Percentiles rank a stretch among this genome's conserved stretches.
These are phyloP conservation scores for Gossypium anomalum DNA, from an alignment of 345 rosid species.

Conservation along the genomic window DNA sequence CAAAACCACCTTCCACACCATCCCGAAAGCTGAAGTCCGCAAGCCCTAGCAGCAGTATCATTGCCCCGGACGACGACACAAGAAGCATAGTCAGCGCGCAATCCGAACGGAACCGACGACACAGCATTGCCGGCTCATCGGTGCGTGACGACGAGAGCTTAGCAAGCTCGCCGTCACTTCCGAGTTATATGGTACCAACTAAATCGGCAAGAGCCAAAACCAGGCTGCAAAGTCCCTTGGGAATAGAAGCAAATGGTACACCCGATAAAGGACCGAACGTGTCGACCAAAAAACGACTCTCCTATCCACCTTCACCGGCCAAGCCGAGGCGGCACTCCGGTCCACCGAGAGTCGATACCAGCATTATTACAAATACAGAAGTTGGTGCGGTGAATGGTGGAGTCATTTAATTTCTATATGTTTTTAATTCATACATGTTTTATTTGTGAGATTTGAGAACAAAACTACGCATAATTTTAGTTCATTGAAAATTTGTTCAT, in stretches of 20 bases:
- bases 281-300: constrained; percentile 68
- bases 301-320: constrained; percentile 75
- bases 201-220: constrained; percentile 83
- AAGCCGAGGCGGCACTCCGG: constrained; percentile 71
- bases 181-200: constrained; percentile 95
- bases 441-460: not conserved
- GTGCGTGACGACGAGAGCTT: constrained; percentile 77
- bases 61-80: constrained; percentile 57
- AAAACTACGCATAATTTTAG: not conserved
- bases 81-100: constrained; percentile 67
- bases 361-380: constrained; percentile 26
- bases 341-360: constrained; percentile 66
- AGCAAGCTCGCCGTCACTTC: constrained; percentile 54
- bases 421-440: not conserved
- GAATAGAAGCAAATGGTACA: constrained; percentile 46
- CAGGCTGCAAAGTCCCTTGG: constrained; percentile 51
- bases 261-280: constrained; percentile 37
- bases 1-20: constrained; percentile 41
- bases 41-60: constrained; percentile 40
- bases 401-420: not conserved
- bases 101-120: constrained; percentile 59
- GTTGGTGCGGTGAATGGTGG: constrained; percentile 43
- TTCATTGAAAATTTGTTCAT: not conserved
- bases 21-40: constrained; percentile 64
- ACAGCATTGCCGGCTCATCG: constrained; percentile 59